Evolutionary conservation across 1,284 basidiomycete genomes (phyloP).

Genomic region (Ustilago curta): DNA sequence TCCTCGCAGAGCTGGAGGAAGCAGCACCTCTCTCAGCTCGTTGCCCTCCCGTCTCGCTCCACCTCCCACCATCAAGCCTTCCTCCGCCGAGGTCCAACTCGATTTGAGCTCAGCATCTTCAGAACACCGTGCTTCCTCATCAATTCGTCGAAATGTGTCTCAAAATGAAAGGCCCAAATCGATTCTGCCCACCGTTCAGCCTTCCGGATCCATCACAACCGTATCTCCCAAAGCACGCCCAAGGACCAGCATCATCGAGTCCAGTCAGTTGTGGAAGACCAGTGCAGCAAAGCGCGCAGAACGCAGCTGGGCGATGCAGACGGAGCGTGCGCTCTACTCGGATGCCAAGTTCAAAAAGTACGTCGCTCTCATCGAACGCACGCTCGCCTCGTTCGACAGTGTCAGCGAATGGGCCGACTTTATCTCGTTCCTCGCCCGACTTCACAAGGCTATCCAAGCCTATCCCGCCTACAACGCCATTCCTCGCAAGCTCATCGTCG

Average conservation of each 20-base stretch:
- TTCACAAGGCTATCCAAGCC: constrained; percentile 94
- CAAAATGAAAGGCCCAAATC: constrained; percentile 12
- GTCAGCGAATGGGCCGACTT: constrained; percentile 99
- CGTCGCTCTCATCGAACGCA: constrained; percentile 87
- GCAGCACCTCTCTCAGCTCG: constrained; percentile 52
- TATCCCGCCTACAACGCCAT: constrained; percentile 94
- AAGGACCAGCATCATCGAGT: constrained; percentile 44
- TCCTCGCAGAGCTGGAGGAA: constrained; percentile 18
- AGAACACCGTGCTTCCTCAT: constrained; percentile 7
- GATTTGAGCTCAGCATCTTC: constrained; percentile 51
- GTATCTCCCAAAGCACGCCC: constrained; percentile 32
- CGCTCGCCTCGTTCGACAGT: constrained; percentile 90
- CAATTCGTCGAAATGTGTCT: neutral
- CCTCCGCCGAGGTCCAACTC: constrained; percentile 50
- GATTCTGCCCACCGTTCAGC: constrained; percentile 10
- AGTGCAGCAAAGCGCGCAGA: constrained; percentile 64
- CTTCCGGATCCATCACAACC: constrained; percentile 16
- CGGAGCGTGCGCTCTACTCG: constrained; percentile 61
- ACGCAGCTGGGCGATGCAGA: constrained; percentile 64
- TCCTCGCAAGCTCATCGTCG: constrained; percentile 90
- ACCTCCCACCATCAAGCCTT: constrained; percentile 40
- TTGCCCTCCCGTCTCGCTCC: constrained; percentile 39
- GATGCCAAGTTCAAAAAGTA: constrained; percentile 99
- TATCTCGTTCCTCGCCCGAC: constrained; percentile 93
- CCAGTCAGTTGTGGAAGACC: constrained; percentile 59